Conservation (phyloP, 73 alveolate species). For the Symbiodinium natans region DNA sequence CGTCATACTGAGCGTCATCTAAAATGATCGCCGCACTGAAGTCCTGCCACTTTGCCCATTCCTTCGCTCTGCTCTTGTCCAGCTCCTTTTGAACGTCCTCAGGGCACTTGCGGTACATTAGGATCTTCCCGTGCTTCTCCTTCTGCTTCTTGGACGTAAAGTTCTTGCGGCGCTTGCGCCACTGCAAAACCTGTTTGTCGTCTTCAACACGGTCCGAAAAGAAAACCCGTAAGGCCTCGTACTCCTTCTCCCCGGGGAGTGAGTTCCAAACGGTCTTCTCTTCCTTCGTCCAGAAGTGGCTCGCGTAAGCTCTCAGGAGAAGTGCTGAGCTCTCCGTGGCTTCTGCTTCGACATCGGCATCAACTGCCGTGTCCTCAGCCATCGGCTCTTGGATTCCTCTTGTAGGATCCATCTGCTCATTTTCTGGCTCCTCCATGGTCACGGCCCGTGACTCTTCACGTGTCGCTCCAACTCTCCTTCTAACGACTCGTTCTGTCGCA, state of each 20-base stretch:
- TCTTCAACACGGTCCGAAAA: neutral
- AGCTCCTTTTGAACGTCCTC: neutral
- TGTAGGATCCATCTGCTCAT: too few relatives aligned
- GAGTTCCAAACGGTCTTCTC: neutral
- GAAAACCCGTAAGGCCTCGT: neutral
- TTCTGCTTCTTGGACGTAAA: neutral
- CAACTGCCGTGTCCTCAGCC: too few relatives aligned
- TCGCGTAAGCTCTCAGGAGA: neutral
- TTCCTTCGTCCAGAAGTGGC: neutral
- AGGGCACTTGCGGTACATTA: neutral
- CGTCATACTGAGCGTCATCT: neutral
- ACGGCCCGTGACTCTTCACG: too few relatives aligned
- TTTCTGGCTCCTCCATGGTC: too few relatives aligned
- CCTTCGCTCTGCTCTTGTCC: neutral
- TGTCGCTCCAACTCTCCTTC: too few relatives aligned
- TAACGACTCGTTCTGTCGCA: neutral
- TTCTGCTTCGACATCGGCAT: too few relatives aligned
- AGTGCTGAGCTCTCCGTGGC: too few relatives aligned
- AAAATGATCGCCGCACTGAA: neutral
- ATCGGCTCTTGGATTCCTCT: too few relatives aligned
- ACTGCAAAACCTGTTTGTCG: too few relatives aligned
- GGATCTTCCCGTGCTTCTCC: neutral
- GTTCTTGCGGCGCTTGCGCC: neutral
- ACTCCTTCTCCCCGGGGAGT: neutral
- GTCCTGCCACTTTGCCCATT: neutral